A percentile compares a stretch with the other conserved stretches of the same genome.
Evolutionary conservation across 257 asterid species (phyloP).

Genomic region (Catharanthus roseus): DNA sequence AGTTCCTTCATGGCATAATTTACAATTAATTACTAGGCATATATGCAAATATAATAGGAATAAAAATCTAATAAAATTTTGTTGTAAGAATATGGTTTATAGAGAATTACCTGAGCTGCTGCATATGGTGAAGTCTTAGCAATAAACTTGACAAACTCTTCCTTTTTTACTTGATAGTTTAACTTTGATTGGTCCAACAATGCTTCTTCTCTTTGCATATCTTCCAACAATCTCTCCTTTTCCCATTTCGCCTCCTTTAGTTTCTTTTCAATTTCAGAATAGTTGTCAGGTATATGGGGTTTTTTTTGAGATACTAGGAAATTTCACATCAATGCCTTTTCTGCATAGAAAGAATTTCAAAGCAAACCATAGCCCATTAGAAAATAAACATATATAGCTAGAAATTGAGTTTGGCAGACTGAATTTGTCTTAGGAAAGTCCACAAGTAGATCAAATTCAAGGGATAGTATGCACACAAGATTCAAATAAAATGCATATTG

Average conservation of each 20-base stretch:
- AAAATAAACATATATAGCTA: slow-evolving; percentile 9
- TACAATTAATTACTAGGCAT: no score
- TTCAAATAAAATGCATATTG: no score
- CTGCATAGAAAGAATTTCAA: slow-evolving; percentile 26
- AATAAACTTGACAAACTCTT: slow-evolving; percentile 47
- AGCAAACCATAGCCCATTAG: slow-evolving; percentile 8
- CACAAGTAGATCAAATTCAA: neutral
- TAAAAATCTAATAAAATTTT: neutral
- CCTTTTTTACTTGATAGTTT: slow-evolving; percentile 59
- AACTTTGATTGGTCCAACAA: slow-evolving; percentile 39
- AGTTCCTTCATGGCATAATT: no score
- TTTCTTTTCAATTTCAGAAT: slow-evolving; percentile 36
- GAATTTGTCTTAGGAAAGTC: neutral
- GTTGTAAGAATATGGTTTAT: neutral
- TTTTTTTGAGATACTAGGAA: slow-evolving; percentile 44
- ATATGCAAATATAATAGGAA: slow-evolving; percentile 2
- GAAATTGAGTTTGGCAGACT: neutral
- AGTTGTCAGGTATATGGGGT: slow-evolving; percentile 32
- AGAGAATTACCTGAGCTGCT: slow-evolving; percentile 49
- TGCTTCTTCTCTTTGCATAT: slow-evolving; percentile 58
- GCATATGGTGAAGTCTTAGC: slow-evolving; percentile 47
- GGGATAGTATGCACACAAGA: neutral
- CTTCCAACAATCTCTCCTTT: slow-evolving; percentile 55
- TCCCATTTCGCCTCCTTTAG: slow-evolving; percentile 64
- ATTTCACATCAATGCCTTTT: slow-evolving; percentile 48